Base-by-base conservation (phyloP, 306 rosid genomes). In the Parietaria judaica region DNA sequence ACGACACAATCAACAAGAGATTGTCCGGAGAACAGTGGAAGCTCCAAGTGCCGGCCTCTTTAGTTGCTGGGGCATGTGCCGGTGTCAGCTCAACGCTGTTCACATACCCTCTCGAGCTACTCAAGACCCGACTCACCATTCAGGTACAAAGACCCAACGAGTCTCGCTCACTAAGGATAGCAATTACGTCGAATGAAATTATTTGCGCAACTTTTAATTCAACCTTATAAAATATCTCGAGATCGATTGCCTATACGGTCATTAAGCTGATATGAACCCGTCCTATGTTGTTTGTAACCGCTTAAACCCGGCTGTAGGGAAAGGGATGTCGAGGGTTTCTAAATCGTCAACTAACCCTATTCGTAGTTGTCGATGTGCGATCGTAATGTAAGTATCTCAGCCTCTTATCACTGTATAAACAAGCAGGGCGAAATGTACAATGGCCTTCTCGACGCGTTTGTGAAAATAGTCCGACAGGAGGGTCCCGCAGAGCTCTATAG, bases 11-110 rank as follows among this genome's bases (percentile, higher is more conserved):
- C 63, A 92, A 88, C 83, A 92, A 86, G 86, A 64, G 66, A 48
- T 69, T 92, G 68, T 86, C 95, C 4, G 99, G 99, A 58, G 99
- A 92, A 48, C 67, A 81, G 58, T 66, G 87, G 67, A 92, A 78
- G 71, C 63, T 84, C 63, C 87, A 83, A 12, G 68, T 92, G 70
- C 95, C 99, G 48, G 88, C 99, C 39, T 92, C 99, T 0, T 72
- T 92, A 75, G 58, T 92, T 63, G 99, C 99, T 14, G 99, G 99
- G 15, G 99, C 99, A 45, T 88, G 95, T 78, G 99, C 97, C 55
- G 99, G 99, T 75, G 95, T 92, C 37, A 88, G 95, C 76, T 86
- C 99, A 52, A 92, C 99, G 14, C 46, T 92, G 36, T 77, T 79
- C 74, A 92, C 95, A 6, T 88, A 92, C 70, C 96, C 99, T 10